Evolutionary conservation across 345 rosid species (phyloP).

Genomic region (Salix udensis): DNA sequence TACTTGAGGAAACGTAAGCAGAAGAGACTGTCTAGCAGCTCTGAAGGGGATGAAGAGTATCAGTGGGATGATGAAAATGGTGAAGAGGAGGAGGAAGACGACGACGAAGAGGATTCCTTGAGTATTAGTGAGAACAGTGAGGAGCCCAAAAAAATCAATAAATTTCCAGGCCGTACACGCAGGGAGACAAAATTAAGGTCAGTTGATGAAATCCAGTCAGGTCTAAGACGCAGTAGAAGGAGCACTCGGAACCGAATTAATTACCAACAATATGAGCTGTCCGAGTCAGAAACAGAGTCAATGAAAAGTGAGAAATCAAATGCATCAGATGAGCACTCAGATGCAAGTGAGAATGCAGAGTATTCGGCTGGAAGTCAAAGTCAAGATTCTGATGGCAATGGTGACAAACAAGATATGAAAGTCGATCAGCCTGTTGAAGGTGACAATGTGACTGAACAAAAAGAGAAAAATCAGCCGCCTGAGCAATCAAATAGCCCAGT

Average conservation of each 20-base stretch:
- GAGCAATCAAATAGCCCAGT: constrained; percentile 45
- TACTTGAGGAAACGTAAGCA: constrained; percentile 83
- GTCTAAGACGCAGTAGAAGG: constrained; percentile 94
- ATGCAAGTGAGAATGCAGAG: constrained; percentile 55
- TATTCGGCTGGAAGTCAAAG: constrained; percentile 62
- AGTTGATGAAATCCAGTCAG: constrained; percentile 66
- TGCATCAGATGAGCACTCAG: constrained; percentile 55
- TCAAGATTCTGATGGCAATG: constrained; percentile 54
- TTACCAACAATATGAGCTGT: constrained; percentile 73
- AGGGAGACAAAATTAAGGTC: constrained; percentile 76
- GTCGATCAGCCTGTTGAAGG: constrained; percentile 43
- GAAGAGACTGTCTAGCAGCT: constrained; percentile 73
- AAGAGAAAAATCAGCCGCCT: constrained; percentile 41
- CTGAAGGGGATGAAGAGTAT: constrained; percentile 97
- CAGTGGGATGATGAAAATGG: constrained; percentile 84
- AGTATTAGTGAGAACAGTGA: constrained; percentile 81
- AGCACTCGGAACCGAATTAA: constrained; percentile 67
- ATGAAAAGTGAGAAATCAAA: constrained; percentile 47
- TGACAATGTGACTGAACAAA: constrained; percentile 33
- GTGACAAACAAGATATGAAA: constrained; percentile 47
- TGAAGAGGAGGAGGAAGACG: constrained; percentile 82
- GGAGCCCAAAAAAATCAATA: constrained; percentile 62
- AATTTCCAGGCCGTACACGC: constrained; percentile 59
- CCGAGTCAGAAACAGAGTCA: constrained; percentile 82
- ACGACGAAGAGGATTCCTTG: constrained; percentile 76